Evolutionary conservation across 495 filamentous ascomycete species (phyloP), one percentile per base, ranked within the genome.

Genomic region (Parathielavia appendiculata): DNA sequence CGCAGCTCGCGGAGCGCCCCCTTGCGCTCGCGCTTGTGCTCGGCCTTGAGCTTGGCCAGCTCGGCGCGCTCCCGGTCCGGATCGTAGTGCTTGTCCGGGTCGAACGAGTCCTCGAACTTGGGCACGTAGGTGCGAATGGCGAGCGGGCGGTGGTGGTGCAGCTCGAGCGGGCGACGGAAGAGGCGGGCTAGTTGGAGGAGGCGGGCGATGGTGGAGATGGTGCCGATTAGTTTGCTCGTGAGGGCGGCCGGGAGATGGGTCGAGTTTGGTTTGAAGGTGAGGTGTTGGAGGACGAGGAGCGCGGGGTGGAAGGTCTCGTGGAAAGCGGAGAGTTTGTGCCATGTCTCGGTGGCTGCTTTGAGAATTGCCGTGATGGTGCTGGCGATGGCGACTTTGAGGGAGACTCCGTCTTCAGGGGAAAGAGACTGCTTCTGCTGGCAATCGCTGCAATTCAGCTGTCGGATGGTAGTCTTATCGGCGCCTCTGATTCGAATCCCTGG

Each of bases 81-180:
- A 66, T 99, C 93, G 80, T 97, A 96, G 79, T 95, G 92, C 72
- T 89, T 91, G 77, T 89, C 82, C 13, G 91, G 93, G 70, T 92
- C 91, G 83, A 91, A 99, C 61, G 82, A 76, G 70, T 96, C 91
- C 75, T 99, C 95, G 77, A 97, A 99, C 75, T 96, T 97, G 64
- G 93, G 93, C 23, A 96, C 86, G 46, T 85, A 85, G 10, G 85
- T 83, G 65, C 91, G 90, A 74, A 99, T 96, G 14, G 95, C 84
- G 5, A 95, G 81, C 0, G 91, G 91, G 0, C 81, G 81, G 78
- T 97, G 95, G 75, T 92, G 81, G 75, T 99, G 93, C 12, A 97
- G 83, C 59, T 88, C 80, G 30, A 97, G 82, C 0, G 92, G 91
- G 14, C 87, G 84, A 54, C 91, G 90, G 46, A 75, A 61, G 41